Evolutionary conservation across 2,329 filamentous ascomycete genomes (phyloP), one percentile per base, ranked within the genome.

Genomic region (Furcasterigmium furcatum): DNA sequence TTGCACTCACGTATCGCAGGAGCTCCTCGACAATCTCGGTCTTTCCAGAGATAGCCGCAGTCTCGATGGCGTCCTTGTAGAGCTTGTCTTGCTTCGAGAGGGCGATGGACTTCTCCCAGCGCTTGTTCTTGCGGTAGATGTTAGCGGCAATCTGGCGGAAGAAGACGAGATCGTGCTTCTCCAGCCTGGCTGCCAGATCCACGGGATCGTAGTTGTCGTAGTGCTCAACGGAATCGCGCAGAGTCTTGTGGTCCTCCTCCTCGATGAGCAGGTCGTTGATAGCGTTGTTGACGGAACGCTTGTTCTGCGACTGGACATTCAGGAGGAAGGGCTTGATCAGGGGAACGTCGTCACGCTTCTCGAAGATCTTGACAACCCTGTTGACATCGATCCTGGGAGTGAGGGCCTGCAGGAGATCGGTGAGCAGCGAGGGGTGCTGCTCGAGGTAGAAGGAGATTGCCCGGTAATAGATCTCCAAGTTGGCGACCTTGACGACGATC

Each of bases 121-220:
- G 84, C 86, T 97, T 97, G 78, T 96, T 97, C 81, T 97, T 99
- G 67, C 95, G 91, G 76, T 97, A 99, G 68, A 99, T 99, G 71
- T 80, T 96, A 55, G 95, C 91, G 5, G 94, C 94, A 61, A 99
- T 96, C 70, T 99, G 94, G 62, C 94, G 87, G 87, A 99, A 99
- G 79, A 99, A 99, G 53, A 99, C 91, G 41, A 99, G 75, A 46
- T 99, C 94, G 63, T 99, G 95, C 74, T 94, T 94, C 80, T 99
- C 95, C 10, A 99, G 78, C 46, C 94, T 88, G 63, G 88, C 81
- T 3, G 94, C 95, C 49, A 99, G 82, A 21, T 95, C 91, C 39
- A 95, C 88, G 3, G 92, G 87, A 65, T 99, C 95, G 63, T 97
- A 99, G 72, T 99, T 99, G 76, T 99, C 94, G 67, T 96, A 95